Evolutionary conservation across 345 rosid species (phyloP).

Genomic region (Eucalyptus sp.): DNA sequence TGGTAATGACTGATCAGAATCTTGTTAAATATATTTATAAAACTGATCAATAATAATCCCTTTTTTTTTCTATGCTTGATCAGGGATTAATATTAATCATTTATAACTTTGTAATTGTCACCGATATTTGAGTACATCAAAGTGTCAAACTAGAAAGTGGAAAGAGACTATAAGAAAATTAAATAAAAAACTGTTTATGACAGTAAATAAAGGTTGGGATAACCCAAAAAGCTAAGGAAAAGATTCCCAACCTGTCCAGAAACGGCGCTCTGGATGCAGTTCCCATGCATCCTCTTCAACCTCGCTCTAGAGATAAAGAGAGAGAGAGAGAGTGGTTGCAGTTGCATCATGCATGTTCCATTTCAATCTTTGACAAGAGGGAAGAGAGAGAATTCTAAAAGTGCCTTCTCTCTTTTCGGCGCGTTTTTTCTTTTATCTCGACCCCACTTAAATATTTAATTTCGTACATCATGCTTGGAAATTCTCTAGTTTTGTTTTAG

Average conservation of each 20-base stretch:
- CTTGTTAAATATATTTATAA: not conserved
- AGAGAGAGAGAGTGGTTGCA: not conserved
- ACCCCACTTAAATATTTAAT: not conserved
- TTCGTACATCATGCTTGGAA: too few species aligned
- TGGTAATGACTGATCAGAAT: not conserved
- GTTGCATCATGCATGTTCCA: not conserved
- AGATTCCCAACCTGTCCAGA: not conserved
- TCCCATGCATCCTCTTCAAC: slow-evolving; percentile 2
- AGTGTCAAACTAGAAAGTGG: not conserved
- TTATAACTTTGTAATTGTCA: not conserved
- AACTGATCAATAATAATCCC: not conserved
- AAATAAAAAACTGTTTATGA: not conserved
- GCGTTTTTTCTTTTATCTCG: not conserved
- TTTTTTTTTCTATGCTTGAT: not conserved
- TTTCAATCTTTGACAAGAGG: not conserved
- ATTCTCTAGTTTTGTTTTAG: too few species aligned
- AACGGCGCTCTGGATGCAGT: slow-evolving; percentile 12
- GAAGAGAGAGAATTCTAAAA: not conserved
- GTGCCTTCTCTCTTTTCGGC: not conserved
- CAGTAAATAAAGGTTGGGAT: not conserved
- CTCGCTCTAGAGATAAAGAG: not conserved
- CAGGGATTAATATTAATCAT: not conserved
- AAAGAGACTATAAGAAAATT: not conserved
- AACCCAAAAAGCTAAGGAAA: not conserved
- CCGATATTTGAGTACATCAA: not conserved